Evolutionary conservation across 2,329 filamentous ascomycete species (phyloP), one percentile per base, ranked within the genome.

Genomic region (Fusarium dimerum): DNA sequence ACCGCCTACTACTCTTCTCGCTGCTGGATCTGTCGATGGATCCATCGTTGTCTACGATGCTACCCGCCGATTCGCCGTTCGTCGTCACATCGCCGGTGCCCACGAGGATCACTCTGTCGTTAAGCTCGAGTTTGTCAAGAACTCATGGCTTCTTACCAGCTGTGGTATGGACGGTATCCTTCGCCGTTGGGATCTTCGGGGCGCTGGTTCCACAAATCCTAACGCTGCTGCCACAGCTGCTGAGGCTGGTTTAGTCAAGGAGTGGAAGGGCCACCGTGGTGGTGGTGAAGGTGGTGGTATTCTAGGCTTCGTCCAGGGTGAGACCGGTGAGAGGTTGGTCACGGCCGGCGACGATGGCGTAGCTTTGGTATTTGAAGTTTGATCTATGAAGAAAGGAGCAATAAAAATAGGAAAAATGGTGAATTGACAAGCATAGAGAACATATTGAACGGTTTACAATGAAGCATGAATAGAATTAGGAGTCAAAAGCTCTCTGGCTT

Each of bases 151-250:
- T 56, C 76, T 97, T 48, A 97, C 93, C 2, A 90, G 85, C 58
- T 92, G 87, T 61, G 94, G 94, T 9, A 90, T 97, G 80, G 94
- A 99, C 66, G 93, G 94, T 16, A 91, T 92, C 0, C 84, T 99
- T 17, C 81, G 90, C 65, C 79, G 92, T 54, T 99, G 94, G 94
- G 93, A 99, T 73, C 68, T 84, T 48, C 74, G 80, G n/a, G 80
- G 79, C n/a, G 74, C 67, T 18, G 69, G 67, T 11, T 56, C 59
- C 3, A 67, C 70, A 5, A 65, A 68, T 40, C 62, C 61, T 6
- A 66, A 64, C 42, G 66, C 62, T 6, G 52, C 66, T 2, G 64
- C 63, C 15, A 64, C 61, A 9, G 64, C 72, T 13, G 84, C 80
- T 9, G 84, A 73, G 17, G 63, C 85, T 47, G 92, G 90, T 0